Base-by-base conservation (phyloP, 345 rosid species). In the Rhizophora apiculata region DNA sequence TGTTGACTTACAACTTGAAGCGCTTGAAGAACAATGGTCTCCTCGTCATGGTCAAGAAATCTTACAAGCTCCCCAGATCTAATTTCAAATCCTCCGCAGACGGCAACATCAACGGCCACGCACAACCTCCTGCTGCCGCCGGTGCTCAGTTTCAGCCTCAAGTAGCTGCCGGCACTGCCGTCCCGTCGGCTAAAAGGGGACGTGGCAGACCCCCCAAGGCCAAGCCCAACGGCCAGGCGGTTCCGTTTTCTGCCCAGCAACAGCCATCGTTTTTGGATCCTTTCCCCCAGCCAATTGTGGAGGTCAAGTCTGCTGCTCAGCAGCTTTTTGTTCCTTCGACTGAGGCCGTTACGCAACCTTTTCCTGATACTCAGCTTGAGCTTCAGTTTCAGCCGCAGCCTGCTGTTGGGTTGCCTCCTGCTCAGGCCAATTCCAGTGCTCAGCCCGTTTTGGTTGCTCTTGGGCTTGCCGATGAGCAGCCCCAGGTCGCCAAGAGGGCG, bases 181-280 rank as follows among this genome's bases (percentile, higher is more conserved):
- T 55, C 39, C 36, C 78, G 34, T 56, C 78, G n/a, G 72, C 64
- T 26, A 89, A 82, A 67, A 68, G 88, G 6, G 85, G 87, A 37
- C 94, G 96, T 4, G 93, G 93, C 9, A 84, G 96, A 52, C 96
- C 96, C 19, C 89, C 91, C 0, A 90, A 86, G 71, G 56, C 78
- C 55, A 78, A 73, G 61, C 61, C 49, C 49, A 3, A 43, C 49
- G 49, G 49, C 49, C 49, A 43, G 49, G 18, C 49, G 11, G 48
- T 39, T 39, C 48, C 48, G 15, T 39, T 39, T 10, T 11, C 48
- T 39, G 48, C 16, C 48, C 16, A 39, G 48, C 48, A 39, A 8
- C 59, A 55, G 59, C 59, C 21, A 15, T 5, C 29, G 5, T 22
- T 55, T 55, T 55, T 22, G 29, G 59, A 15, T 22, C 13, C 59